Evolutionary conservation across 2,329 filamentous ascomycete species (phyloP), one percentile per base, ranked within the genome.

Genomic region (Aspergillus fumigatus): DNA sequence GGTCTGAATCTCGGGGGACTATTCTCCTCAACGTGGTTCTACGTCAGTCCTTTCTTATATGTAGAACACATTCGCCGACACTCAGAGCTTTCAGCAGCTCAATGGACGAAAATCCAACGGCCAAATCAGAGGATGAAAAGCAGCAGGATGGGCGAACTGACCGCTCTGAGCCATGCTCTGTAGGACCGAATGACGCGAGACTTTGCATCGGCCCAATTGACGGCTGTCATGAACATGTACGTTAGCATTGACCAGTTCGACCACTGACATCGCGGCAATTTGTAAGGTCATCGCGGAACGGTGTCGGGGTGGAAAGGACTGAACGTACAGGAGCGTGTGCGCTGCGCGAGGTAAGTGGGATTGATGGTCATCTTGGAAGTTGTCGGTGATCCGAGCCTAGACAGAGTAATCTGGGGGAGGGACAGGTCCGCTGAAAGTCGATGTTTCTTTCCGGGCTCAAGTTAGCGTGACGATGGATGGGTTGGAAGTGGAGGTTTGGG

Each of bases 1-100:
- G 60, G 86, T 89, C 77, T 97, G 94, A 72, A 99, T 93, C 75
- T 97, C 92, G 59, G 94, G 93, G 43, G 92, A 92, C 94, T 99
- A 73, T 59, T 26, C 10, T 23, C 21, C 43, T 17, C 43, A 5
- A 47, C 3, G 21, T 7, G 9, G 27, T 26, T 21, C 32, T 27
- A 52, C 47, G 40, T 54, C 29, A 50, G 55, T 41, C 43, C 23
- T 25, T 21, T 43, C 40, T 17, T 38, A 14, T 14, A 7, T 38
- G 14, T 7, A 17, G 32, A 17, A 38, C 7, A 17, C 32, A 17
- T 38, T 38, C 32, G 32, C 32, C 32, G 17, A 38, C 7, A 14
- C 14, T 38, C 4, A 38, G 14, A 17, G 32, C 32, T 38, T n/a
- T 38, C 32, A 17, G 32, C 14, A 17, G 32, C 32, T 17, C 32